These are phyloP conservation scores for Chrysosporium queenslandicum DNA, from an alignment of 2,329 filamentous ascomycete species.

Conservation along the genomic window DNA sequence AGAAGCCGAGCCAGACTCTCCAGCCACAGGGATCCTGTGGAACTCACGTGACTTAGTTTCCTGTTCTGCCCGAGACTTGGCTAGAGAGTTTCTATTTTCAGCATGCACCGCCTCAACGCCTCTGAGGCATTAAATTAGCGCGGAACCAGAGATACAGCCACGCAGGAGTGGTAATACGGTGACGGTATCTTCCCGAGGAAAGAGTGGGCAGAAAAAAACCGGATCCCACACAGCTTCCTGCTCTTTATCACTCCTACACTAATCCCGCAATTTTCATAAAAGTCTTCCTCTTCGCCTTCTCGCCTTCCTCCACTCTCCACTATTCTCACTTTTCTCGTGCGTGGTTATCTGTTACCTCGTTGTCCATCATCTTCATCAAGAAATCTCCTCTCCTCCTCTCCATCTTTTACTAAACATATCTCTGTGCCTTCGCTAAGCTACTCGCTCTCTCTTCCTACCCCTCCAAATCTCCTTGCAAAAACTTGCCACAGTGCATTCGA, in stretches of 20 bases:
- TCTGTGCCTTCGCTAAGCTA: constrained; percentile 7
- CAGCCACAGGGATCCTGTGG: background rate
- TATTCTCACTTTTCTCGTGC: background rate
- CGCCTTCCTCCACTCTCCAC: background rate
- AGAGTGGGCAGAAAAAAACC: constrained; percentile 1
- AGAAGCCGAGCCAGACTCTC: background rate
- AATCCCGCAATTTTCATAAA: background rate
- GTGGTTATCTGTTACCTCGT: background rate
- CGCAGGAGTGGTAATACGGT: background rate
- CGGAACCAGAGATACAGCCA: background rate
- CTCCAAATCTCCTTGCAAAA: constrained; percentile 1
- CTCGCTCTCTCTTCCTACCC: background rate
- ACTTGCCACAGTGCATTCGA: constrained; percentile 3
- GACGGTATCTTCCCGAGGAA: constrained; percentile 3
- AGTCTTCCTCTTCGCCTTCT: constrained; percentile 8
- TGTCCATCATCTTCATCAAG: background rate
- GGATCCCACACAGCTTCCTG: constrained; percentile 9
- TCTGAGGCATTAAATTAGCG: constrained; percentile 7
- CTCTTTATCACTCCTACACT: background rate
- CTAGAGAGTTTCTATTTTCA: background rate
- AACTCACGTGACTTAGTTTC: background rate
- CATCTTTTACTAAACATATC: constrained; percentile 5
- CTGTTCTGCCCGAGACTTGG: constrained; percentile 1
- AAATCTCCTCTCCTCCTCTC: constrained; percentile 4
- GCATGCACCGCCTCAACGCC: constrained; percentile 6